Evolutionary conservation across 2,329 filamentous ascomycete genomes (phyloP).

Genomic region (Pseudomassariella vexata): DNA sequence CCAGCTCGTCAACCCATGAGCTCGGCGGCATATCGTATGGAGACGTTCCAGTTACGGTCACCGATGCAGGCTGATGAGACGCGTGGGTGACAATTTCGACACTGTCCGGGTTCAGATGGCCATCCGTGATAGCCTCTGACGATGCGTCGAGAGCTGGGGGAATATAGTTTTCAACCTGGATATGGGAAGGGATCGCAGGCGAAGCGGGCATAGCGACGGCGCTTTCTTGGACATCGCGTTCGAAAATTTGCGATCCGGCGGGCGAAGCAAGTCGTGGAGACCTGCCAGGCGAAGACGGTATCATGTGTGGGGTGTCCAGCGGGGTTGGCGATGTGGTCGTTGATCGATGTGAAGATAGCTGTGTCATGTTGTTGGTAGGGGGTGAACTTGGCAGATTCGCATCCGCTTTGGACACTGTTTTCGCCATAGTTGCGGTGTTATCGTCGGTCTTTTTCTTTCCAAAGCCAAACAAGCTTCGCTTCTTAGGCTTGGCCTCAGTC

Average conservation of each 20-base stretch:
- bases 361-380: constrained; percentile 22
- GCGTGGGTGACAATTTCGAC: constrained; percentile 90
- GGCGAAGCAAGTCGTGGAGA: constrained; percentile 76
- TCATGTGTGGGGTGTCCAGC: constrained; percentile 36
- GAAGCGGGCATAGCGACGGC: constrained; percentile 63
- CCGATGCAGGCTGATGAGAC: constrained; percentile 72
- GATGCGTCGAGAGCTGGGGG: constrained; percentile 87
- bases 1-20: constrained; percentile 54
- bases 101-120: constrained; percentile 75
- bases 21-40: constrained; percentile 35
- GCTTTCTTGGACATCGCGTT: constrained; percentile 87
- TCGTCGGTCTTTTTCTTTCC: constrained; percentile 55
- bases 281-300: constrained; percentile 60
- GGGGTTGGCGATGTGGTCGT: constrained; percentile 36
- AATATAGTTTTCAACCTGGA: constrained; percentile 90
- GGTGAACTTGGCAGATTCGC: constrained; percentile 27
- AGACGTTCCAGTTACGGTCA: constrained; percentile 53
- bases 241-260: constrained; percentile 78
- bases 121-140: constrained; percentile 85
- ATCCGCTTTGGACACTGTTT: constrained; percentile 22
- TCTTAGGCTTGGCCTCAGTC: constrained; percentile 37
- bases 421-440: constrained; percentile 23
- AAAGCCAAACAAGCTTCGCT: constrained; percentile 54
- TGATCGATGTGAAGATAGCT: constrained; percentile 30
- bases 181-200: constrained; percentile 86